Base-by-base conservation (phyloP, 805 yeast genomes). In the Candida pini region DNA sequence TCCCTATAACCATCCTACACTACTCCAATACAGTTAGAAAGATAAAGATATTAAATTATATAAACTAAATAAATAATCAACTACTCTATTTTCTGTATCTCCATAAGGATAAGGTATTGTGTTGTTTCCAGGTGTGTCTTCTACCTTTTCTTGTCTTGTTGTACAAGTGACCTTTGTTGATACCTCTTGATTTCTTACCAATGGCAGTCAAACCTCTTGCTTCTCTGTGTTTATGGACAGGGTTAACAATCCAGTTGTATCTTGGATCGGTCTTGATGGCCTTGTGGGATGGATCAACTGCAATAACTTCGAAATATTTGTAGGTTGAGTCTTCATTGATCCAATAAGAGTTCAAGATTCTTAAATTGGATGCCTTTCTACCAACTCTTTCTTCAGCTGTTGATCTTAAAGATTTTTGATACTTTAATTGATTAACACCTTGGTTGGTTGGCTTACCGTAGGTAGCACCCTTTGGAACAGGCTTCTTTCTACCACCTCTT, bases 391-490 rank as follows among this genome's bases (percentile, higher is more conserved):
- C 98, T 78, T 92, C 98, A 63, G 98, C 98, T 62, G 96, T 89
- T 60, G 96, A 78, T 74, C 95, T 87, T 71, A 87, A 77, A 49
- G 96, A 82, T 75, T 90, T 87, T 79, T 92, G 98, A 95, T 88
- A 89, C 78, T 92, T 92, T 77, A 92, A 85, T 73, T 92, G 97
- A 79, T 79, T 80, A 58, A 92, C 92, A 86, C 98, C 98, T 78
- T 87, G 95, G 95, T 92, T 92, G 78, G 98, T 92, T 82, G 98
- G 98, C 85, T 92, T 92, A 86, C 98, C 98, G 82, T 92, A 90
- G 69, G 97, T 92, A 65, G 97, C 97, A 86, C 98, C 98, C 92
- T 92, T 92, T 77, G 94, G 88, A 63, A 83, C 97, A 62, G 97
- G 97, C 78, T 96, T 87, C 96, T 92, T 92, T 85, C 98, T 89